phyloP scores from a whole-genome alignment of 306 rosid species.

The Lagenaria siceraria region DNA sequence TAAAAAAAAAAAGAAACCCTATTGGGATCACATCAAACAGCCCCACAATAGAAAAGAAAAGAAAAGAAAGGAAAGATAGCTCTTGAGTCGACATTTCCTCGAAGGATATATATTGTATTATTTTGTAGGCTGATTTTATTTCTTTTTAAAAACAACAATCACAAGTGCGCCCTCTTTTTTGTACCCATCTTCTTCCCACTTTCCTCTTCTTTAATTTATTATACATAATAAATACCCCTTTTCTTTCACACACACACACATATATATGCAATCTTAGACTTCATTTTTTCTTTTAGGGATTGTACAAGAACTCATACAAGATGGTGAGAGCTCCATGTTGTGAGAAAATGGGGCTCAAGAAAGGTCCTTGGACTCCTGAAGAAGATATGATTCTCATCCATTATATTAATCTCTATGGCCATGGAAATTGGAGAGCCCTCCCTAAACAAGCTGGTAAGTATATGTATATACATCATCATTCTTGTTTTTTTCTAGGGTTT shows the following conservation, averaged over 20 bases:
- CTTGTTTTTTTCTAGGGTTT: no score
- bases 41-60: not conserved
- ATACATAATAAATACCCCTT: not conserved
- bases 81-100: not conserved
- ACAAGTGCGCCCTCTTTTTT: not conserved
- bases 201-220: not conserved
- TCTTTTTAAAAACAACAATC: not conserved
- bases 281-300: not conserved
- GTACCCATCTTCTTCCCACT: constrained; percentile 1
- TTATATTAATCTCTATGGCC: constrained; percentile 52
- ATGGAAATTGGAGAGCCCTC: constrained; percentile 85
- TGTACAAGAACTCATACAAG: not conserved
- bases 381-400: constrained; percentile 62
- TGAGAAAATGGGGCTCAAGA: constrained; percentile 86
- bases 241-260: not conserved
- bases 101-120: not conserved
- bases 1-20: no score
- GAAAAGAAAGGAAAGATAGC: not conserved
- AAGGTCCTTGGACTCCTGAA: constrained; percentile 77
- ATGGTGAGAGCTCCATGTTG: constrained; percentile 97
- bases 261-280: not conserved
- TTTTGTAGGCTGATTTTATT: not conserved
- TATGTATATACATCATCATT: not conserved
- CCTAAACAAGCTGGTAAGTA: constrained; percentile 67
- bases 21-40: not conserved